Evolutionary conservation across 352 stramenopile genomes (phyloP), one percentile per base, ranked within the genome.

Genomic region (Phytophthora pini): DNA sequence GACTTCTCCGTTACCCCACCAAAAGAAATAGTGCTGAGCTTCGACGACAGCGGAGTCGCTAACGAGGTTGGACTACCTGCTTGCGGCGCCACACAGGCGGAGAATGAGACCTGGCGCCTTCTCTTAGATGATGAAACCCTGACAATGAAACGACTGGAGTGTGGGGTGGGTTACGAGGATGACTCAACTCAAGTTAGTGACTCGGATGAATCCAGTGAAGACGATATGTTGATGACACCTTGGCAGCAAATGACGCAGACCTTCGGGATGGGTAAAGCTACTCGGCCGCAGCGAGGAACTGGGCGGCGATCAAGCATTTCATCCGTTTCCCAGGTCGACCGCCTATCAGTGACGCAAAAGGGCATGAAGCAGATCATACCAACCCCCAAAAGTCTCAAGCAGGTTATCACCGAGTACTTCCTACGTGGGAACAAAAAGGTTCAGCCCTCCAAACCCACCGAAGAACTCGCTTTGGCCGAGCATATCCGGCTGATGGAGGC

Each of bases 171-270:
- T 2, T 93, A 92, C 52, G 80, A 91, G 31, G 83, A 93, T 29
- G 84, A 93, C 63, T 92, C 81, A 29, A 93, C 85, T 1, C 84
- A 93, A 80, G 79, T 90, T n/a, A 93, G 85, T 47, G 85, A 93
- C 68, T 93, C 81, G 22, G 82, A 87, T 32, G 81, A 92, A 26
- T 90, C 80, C 20, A 90, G 80, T 26, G 85, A 93, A 29, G 82
- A 87, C 55, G 82, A 93, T 47, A 85, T 90, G 72, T 84, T 59
- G 24, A 89, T 93, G 80, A 92, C 85, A 1, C 85, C 84, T 15
- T 93, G 85, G 85, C 85, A 93, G 47, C 85, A 93, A 64, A 93
- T 93, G 83, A 93, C 85, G 1, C 84, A 91, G 41, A 93, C 83
- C 5, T 91, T 93, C 34, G 83, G 85, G 27, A 93, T 93, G 74